Evolutionary conservation across 2,329 filamentous ascomycete genomes (phyloP).

Genomic region (Botrytis fragariae): DNA sequence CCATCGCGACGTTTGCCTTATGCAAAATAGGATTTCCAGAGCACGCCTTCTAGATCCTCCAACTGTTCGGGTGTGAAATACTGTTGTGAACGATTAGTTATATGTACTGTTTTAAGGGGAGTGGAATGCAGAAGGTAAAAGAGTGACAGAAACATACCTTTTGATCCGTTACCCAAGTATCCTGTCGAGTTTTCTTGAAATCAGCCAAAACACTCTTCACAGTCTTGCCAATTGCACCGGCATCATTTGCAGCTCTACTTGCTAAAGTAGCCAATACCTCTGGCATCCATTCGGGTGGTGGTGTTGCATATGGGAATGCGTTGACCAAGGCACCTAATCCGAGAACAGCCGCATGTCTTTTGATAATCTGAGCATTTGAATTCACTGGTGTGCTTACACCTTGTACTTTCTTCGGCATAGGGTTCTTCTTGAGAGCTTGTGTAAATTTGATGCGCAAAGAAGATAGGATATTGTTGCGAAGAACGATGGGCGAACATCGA

Average conservation of each 20-base stretch:
- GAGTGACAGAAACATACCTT: slow-evolving; percentile 64
- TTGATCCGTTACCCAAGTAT: slow-evolving; percentile 97
- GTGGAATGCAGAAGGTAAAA: neutral
- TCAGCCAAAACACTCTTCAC: slow-evolving; percentile 92
- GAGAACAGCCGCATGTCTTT: slow-evolving; percentile 84
- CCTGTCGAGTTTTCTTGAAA: slow-evolving; percentile 99
- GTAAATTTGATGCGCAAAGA: slow-evolving; percentile 79
- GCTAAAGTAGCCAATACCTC: slow-evolving; percentile 85
- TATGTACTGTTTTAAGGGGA: neutral
- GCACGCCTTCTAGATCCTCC: slow-evolving; percentile 89
- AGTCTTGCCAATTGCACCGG: slow-evolving; percentile 90
- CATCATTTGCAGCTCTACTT: slow-evolving; percentile 79
- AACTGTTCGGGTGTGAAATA: slow-evolving; percentile 89
- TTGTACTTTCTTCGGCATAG: slow-evolving; percentile 72
- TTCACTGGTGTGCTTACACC: slow-evolving; percentile 69
- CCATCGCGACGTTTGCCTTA: slow-evolving; percentile 22
- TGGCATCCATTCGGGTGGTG: slow-evolving; percentile 90
- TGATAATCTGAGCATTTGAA: slow-evolving; percentile 72
- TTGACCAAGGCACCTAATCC: slow-evolving; percentile 88
- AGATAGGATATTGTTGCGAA: slow-evolving; percentile 75
- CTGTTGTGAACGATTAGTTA: slow-evolving; percentile 41
- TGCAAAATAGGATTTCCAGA: slow-evolving; percentile 99
- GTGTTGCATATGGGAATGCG: slow-evolving; percentile 93
- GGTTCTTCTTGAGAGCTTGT: slow-evolving; percentile 73
- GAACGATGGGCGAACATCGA: slow-evolving; percentile 78